Percentiles rank a stretch among this genome's conserved stretches.
These are phyloP conservation scores for Epipyxis sp. DNA, from an alignment of 108 stramenopile species.

Conservation along the genomic window DNA sequence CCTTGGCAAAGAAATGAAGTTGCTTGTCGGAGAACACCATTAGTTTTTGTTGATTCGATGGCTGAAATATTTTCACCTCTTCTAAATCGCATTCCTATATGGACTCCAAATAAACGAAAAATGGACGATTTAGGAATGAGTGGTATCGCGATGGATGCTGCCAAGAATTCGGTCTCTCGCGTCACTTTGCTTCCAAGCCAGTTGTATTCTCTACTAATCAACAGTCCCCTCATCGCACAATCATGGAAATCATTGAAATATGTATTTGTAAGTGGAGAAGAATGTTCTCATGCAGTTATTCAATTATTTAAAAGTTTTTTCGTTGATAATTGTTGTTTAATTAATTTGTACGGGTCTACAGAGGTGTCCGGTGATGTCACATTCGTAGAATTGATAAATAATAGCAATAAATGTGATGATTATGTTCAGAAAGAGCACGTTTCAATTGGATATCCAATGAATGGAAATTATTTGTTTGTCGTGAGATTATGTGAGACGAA, in stretches of 20 bases:
- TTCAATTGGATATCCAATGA: background rate
- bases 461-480: slow-evolving; percentile 10
- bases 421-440: background rate
- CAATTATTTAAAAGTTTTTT: background rate
- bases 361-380: slow-evolving; percentile 28
- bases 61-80: slow-evolving; percentile 13
- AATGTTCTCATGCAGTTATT: background rate
- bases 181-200: slow-evolving; percentile 8
- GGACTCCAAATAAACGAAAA: background rate
- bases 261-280: slow-evolving; percentile 22
- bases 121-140: background rate
- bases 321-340: background rate
- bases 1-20: background rate
- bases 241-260: background rate
- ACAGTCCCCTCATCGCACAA: background rate
- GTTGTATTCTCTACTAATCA: background rate
- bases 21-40: slow-evolving; percentile 1
- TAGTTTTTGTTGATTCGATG: slow-evolving; percentile 16
- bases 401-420: too few species aligned
- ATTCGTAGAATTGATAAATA: background rate
- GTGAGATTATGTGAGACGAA: background rate
- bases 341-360: slow-evolving; percentile 25
- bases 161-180: background rate
- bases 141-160: background rate
- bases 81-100: background rate